Base-by-base conservation (phyloP, 1,284 basidiomycete species). In the Puccinia hordei region DNA sequence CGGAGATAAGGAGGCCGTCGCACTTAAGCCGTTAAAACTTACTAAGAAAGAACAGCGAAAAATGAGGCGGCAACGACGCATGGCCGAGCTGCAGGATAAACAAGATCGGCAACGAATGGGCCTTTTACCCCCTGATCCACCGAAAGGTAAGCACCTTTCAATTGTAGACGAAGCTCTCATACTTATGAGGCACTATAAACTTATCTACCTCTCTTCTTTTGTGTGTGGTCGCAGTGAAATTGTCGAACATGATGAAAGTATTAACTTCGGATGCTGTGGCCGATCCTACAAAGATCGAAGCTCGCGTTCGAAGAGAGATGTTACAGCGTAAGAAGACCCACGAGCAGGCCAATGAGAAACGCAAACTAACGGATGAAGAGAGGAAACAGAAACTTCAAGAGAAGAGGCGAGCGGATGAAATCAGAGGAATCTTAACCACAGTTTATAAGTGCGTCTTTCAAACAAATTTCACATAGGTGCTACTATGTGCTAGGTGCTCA, bases 11-110 rank as follows among this genome's bases (percentile, higher is more conserved):
- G 90, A 90, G 85, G 90, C 91, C 83, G 88, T 89, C 6, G 88
- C 88, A 22, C 86, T 93, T 73, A 93, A 95, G 84, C 92, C 93
- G 0, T 86, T 97, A 82, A 96, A 93, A 89, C 87, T 97, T 83
- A 98, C 95, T 6, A 92, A 91, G 87, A 94, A 92, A 90, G 96
- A 99, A 86, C 91, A 93, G 89, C 97, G 96, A 90, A 99, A 99
- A 89, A 92, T 98, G 90, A 88, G 96, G 81, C 92, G 93, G 85
- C 90, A 95, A 85, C 89, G 93, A 69, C 89, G 96, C 51, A 91
- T 93, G 83, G 93, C 92, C 15, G 94, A 95, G 84, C 86, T 96
- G 81, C 92, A 97, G 86, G 96, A 99, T 86, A 95, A 96, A 86
- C 90, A 94, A 81, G 97, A 99, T 85, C 89, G 95, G 38, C 92